Evolutionary conservation across 305 asterid genomes (phyloP).

Genomic region (Coffea humblotiana): DNA sequence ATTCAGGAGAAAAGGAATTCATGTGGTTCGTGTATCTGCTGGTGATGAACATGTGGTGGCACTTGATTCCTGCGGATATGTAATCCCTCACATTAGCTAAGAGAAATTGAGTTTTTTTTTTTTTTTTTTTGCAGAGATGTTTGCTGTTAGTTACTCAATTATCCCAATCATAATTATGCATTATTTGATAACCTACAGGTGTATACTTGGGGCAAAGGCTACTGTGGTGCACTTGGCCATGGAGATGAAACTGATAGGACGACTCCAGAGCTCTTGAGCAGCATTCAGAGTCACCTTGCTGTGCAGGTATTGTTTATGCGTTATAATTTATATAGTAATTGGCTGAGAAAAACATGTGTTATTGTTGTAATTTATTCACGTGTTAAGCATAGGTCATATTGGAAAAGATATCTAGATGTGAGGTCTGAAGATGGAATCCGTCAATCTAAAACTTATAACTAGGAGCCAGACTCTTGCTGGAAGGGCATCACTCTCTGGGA

Average conservation of each 20-base stretch:
- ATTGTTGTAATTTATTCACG: neutral
- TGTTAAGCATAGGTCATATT: neutral
- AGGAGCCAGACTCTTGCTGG: neutral
- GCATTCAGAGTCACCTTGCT: slow-evolving; percentile 54
- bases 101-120: neutral
- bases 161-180: neutral
- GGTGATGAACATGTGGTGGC: slow-evolving; percentile 89
- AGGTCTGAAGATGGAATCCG: neutral
- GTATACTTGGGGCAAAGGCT: slow-evolving; percentile 91
- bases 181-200: slow-evolving; percentile 43
- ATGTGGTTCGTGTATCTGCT: slow-evolving; percentile 69
- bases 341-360: neutral
- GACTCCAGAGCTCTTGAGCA: slow-evolving; percentile 52
- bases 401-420: neutral
- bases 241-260: slow-evolving; percentile 84
- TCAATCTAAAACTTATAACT: neutral
- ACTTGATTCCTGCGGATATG: slow-evolving; percentile 80
- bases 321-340: neutral
- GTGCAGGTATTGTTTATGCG: slow-evolving; percentile 54
- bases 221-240: slow-evolving; percentile 86
- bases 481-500: neutral
- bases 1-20: slow-evolving; percentile 62
- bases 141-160: neutral
- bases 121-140: neutral
- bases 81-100: slow-evolving; percentile 27